phyloP scores from a whole-genome alignment of 1,284 basidiomycete species.

The Trametes hirsuta region DNA sequence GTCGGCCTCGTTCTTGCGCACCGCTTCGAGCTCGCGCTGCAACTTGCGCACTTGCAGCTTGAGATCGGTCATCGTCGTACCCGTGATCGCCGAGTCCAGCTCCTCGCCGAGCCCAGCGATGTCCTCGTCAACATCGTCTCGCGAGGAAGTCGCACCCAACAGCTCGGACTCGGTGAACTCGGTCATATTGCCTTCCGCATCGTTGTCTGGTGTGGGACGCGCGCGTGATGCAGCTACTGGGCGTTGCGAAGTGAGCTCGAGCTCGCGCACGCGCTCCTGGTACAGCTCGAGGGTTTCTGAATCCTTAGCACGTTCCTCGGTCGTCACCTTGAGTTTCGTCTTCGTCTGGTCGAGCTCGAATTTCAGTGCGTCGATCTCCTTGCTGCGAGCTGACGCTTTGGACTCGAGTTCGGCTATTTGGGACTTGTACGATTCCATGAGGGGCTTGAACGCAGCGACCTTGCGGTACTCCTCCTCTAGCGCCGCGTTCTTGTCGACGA shows the following conservation, averaged over 20 bases:
- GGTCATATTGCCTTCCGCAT: slow-evolving; percentile 27
- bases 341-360: slow-evolving; percentile 80
- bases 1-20: slow-evolving; percentile 76
- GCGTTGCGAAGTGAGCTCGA: slow-evolving; percentile 71
- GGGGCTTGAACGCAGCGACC: slow-evolving; percentile 82
- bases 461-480: slow-evolving; percentile 92
- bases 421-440: slow-evolving; percentile 92
- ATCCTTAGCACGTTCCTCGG: slow-evolving; percentile 76
- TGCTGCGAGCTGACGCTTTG: slow-evolving; percentile 63
- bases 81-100: slow-evolving; percentile 82
- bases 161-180: slow-evolving; percentile 49
- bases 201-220: slow-evolving; percentile 23
- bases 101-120: slow-evolving; percentile 77
- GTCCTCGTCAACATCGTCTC: slow-evolving; percentile 47
- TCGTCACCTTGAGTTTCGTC: slow-evolving; percentile 68
- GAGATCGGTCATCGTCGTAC: slow-evolving; percentile 89
- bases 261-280: slow-evolving; percentile 89
- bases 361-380: slow-evolving; percentile 73
- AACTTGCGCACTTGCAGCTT: slow-evolving; percentile 86
- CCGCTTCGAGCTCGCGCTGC: slow-evolving; percentile 80
- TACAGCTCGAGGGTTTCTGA: slow-evolving; percentile 87
- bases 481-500: slow-evolving; percentile 89
- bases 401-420: slow-evolving; percentile 85
- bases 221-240: slow-evolving; percentile 38
- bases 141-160: slow-evolving; percentile 29